phyloP scores from a whole-genome alignment of 2,329 filamentous ascomycete genomes.

The Botryotinia globosa region DNA sequence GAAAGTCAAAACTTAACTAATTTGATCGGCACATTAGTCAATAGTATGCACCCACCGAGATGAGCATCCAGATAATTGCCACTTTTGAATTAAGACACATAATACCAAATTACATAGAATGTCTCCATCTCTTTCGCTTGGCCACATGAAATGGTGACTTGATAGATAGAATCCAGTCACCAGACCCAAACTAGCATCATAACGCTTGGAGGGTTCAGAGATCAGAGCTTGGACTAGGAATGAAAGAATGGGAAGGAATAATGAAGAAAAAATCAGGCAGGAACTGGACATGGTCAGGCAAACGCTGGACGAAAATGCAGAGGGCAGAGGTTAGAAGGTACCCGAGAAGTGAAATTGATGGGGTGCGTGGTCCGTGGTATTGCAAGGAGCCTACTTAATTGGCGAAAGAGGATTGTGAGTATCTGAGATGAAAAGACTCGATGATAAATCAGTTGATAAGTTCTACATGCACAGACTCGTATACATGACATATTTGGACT shows the following conservation, averaged over 20 bases:
- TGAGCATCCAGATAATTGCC: neutral
- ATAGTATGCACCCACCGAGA: neutral
- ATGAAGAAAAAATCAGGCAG: neutral
- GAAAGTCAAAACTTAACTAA: neutral
- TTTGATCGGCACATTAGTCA: neutral
- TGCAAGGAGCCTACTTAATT: rapidly evolving
- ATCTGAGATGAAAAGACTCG: neutral
- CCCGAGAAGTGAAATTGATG: neutral
- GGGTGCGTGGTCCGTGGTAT: neutral
- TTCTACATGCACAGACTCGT: neutral
- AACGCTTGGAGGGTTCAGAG: neutral
- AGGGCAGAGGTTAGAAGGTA: too few species aligned
- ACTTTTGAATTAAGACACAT: neutral
- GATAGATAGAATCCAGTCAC: neutral
- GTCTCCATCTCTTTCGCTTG: neutral
- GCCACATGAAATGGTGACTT: neutral
- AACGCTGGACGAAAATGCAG: neutral
- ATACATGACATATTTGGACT: neutral
- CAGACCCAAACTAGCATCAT: neutral
- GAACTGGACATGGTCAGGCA: neutral
- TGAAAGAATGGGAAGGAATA: neutral
- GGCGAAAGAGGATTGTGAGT: neutral
- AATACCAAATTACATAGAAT: neutral
- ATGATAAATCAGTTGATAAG: neutral
- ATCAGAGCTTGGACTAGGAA: neutral